These are phyloP conservation scores for Clavaria fumosa DNA, from an alignment of 768 basidiomycete species.

Conservation along the genomic window DNA sequence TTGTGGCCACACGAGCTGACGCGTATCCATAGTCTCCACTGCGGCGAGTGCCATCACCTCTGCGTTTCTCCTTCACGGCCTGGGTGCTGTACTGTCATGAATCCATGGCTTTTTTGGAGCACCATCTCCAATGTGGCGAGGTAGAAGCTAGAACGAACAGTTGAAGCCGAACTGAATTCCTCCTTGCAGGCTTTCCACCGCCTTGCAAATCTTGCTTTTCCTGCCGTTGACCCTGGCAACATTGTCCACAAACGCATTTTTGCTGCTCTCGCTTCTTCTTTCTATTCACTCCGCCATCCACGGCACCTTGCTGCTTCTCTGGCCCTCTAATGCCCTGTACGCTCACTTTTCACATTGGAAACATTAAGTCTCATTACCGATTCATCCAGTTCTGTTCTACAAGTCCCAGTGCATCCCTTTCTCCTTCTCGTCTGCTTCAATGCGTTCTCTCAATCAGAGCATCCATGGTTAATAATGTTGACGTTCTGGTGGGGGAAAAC, in stretches of 20 bases:
- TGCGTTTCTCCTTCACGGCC: no score
- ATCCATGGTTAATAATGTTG: conserved; percentile 39
- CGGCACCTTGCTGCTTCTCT: conserved; percentile 59
- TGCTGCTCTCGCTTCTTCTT: conserved; percentile 65
- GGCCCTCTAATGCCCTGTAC: conserved; percentile 55
- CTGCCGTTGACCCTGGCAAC: conserved; percentile 76
- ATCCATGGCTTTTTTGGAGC: conserved; percentile 53
- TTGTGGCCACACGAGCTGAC: no score
- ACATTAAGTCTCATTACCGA: no score
- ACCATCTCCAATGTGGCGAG: conserved; percentile 49
- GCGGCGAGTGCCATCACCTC: no score
- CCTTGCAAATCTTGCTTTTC: conserved; percentile 67
- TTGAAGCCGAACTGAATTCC: not conserved
- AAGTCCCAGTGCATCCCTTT: conserved; percentile 79
- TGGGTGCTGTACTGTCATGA: no score
- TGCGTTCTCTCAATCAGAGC: conserved; percentile 50
- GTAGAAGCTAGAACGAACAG: conserved; percentile 17
- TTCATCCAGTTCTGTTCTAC: no score
- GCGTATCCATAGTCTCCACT: no score
- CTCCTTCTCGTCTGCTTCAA: conserved; percentile 81
- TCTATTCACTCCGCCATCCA: conserved; percentile 68
- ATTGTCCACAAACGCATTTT: conserved; percentile 63
- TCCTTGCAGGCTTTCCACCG: conserved; percentile 48
- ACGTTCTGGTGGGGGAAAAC: conserved; percentile 60
- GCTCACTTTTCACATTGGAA: no score